A percentile compares a stretch with the other conserved stretches of the same genome.
phyloP scores from a whole-genome alignment of 2,329 filamentous ascomycete genomes.

The Aspergillus ochraceoroseus region DNA sequence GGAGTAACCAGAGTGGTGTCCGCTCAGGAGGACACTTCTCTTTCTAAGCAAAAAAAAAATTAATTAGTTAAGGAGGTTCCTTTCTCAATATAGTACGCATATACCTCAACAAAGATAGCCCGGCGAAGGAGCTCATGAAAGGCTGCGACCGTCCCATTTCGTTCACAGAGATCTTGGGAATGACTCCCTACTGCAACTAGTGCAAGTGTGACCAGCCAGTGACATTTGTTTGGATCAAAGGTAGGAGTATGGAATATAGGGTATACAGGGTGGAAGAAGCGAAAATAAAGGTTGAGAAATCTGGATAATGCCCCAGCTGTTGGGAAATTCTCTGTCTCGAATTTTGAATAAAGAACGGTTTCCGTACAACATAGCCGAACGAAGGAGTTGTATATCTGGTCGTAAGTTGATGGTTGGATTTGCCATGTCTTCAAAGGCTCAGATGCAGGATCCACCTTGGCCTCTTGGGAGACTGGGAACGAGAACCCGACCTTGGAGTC shows the following conservation, averaged over 20 bases:
- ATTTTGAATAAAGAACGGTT: conserved; percentile 30
- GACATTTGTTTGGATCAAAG: conserved; percentile 34
- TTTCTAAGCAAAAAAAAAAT: conserved; percentile 23
- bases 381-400: conserved; percentile 31
- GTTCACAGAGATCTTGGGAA: conserved; percentile 26
- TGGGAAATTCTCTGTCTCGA: conserved; percentile 32
- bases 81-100: background rate
- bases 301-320: conserved; percentile 23
- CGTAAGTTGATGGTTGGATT: conserved; percentile 27
- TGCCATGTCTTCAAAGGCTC: conserved; percentile 15
- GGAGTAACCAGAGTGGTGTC: conserved; percentile 28
- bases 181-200: conserved; percentile 42
- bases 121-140: conserved; percentile 44
- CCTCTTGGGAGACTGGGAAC: conserved; percentile 25
- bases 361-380: conserved; percentile 30
- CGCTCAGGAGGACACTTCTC: conserved; percentile 20
- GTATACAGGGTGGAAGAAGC: conserved; percentile 39
- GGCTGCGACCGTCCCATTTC: conserved; percentile 30
- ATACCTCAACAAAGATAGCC: conserved; percentile 36
- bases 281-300: conserved; percentile 37
- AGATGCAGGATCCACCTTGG: conserved; percentile 16
- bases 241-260: conserved; percentile 40
- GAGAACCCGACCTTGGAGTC: conserved; percentile 18
- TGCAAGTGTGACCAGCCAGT: conserved; percentile 42
- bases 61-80: background rate